Evolutionary conservation across 352 stramenopile species (phyloP), one percentile per base, ranked within the genome.

Genomic region (Phytophthora colocasiae): DNA sequence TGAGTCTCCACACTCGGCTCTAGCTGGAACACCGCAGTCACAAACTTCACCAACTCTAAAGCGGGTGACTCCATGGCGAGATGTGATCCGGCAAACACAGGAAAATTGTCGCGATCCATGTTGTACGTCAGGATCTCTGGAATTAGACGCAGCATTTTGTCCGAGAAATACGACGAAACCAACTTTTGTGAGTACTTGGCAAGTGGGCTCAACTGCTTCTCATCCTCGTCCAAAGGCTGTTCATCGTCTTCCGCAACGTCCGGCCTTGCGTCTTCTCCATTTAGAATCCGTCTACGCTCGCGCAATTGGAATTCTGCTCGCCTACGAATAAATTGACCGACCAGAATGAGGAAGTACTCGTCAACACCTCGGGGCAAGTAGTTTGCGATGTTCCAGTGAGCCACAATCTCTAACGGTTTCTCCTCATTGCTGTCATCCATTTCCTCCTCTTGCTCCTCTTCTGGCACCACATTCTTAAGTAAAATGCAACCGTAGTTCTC

Each of bases 21-120:
- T 12, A 99, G 75, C 39, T 90, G 62, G 41, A 99, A 87, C 11
- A 99, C 87, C 15, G 90, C 80, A 60, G 89, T 93, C 19, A 99
- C 81, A 57, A 92, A 97, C 75, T 99, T 99, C 32, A 99, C 95
- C 47, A 99, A 96, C 73, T 99, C 97, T n/a, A 99, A 80, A 15
- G 97, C 83, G 12, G 97, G 92, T 57, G 94, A 94, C 26, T 86
- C 88, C 46, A 96, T 52, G 4, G 26, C 45, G 15, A 98, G 73
- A 68, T 98, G 81, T 22, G 85, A 97, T 10, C 91, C 96, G 8
- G 91, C 85, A 38, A 96, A 84, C 32, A 90, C 75, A 1, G 92
- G 91, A 59, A 97, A 97, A 50, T 79, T 91, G 27, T 82, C 71
- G 8, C 69, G 54, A 24, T 80, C 74, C 63, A 93, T 71, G 63